A percentile compares a stretch with the other conserved stretches of the same genome.
These are phyloP conservation scores for Cyclocybe cylindracea DNA, from an alignment of 768 basidiomycete genomes.

Conservation along the genomic window DNA sequence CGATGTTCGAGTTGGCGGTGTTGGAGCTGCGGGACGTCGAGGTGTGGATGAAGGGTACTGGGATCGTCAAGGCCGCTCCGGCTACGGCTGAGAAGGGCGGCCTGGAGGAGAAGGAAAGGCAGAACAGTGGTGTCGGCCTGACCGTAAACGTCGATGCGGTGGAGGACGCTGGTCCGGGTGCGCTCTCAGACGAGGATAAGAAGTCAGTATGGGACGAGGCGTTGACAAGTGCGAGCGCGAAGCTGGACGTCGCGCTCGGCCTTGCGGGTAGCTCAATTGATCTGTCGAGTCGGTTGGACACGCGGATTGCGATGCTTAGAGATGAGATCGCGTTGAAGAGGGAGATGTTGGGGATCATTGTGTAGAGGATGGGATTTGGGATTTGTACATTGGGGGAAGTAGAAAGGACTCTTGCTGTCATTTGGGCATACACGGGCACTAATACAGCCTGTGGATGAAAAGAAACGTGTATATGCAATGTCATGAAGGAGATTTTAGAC, in stretches of 20 bases:
- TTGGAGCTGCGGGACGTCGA: constrained; percentile 65
- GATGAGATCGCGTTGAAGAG: constrained; percentile 71
- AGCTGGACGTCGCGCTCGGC: constrained; percentile 52
- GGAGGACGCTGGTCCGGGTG: neutral
- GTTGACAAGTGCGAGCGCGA: constrained; percentile 47
- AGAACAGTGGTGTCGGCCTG: neutral
- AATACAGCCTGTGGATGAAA: too few species aligned
- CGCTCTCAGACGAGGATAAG: constrained; percentile 22
- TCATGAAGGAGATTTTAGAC: too few species aligned
- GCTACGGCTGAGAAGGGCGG: neutral
- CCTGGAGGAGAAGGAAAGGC: neutral
- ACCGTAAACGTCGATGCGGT: neutral
- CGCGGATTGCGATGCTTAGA: constrained; percentile 64
- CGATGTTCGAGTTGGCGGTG: constrained; percentile 71
- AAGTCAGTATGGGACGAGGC: constrained; percentile 45
- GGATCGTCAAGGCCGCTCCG: neutral
- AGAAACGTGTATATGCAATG: too few species aligned
- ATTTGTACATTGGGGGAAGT: neutral
- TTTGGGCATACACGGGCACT: too few species aligned
- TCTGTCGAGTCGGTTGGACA: constrained; percentile 68
- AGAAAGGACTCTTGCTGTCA: neutral
- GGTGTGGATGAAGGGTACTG: constrained; percentile 21
- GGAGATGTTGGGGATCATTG: constrained; percentile 39
- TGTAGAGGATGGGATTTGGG: neutral
- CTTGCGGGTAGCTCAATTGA: constrained; percentile 58